Evolutionary conservation across 2,329 filamentous ascomycete species (phyloP), one percentile per base, ranked within the genome.

Genomic region (Dendryphion nanum): DNA sequence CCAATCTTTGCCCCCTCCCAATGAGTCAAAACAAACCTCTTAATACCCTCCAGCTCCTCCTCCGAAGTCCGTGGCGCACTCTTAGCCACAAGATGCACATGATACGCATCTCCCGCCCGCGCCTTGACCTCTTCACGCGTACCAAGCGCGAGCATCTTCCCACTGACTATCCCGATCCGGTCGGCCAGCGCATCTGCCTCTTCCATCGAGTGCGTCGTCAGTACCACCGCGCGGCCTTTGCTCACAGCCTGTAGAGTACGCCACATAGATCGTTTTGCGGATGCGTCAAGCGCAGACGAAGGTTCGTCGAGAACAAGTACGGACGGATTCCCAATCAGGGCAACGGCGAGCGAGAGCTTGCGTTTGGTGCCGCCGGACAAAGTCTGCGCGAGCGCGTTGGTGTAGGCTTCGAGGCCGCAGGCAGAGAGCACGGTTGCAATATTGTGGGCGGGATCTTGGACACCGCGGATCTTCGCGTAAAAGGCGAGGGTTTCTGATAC

Each of bases 171-270:
- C 3, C 83, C 85, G 47, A 96, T 94, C 41, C 89, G 82, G 55
- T 95, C 89, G 0, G 89, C 85, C 1, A 96, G 75, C 1, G 94
- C 72, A 57, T 95, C 89, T 0, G 89, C 90, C 64, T 96, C 90
- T 56, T 95, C 89, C 21, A 96, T 74, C 59, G 94, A 95, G 61
- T 96, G 89, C 0, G 89, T 95, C 0, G 89, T 95, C 37, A 95
- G 64, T 28, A 95, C 80, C 46, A 95, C 84, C 0, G 89, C 93
- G 23, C 89, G 75, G 38, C 73, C 75, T 16, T 87, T 88, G 38
- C 88, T 78, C 59, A 94, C 86, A 1, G 83, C 84, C 13, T 95
- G 72, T 17, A 95, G 73, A 40, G 95, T 95, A 50, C 94, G 87
- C 89, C 89, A 95, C 21, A 95, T 85, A 63, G 91, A 94, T 17